Percentiles rank a stretch among this genome's conserved stretches.
Evolutionary conservation across 805 yeast genomes (phyloP).

Genomic region (Ascoidea rubescens): DNA sequence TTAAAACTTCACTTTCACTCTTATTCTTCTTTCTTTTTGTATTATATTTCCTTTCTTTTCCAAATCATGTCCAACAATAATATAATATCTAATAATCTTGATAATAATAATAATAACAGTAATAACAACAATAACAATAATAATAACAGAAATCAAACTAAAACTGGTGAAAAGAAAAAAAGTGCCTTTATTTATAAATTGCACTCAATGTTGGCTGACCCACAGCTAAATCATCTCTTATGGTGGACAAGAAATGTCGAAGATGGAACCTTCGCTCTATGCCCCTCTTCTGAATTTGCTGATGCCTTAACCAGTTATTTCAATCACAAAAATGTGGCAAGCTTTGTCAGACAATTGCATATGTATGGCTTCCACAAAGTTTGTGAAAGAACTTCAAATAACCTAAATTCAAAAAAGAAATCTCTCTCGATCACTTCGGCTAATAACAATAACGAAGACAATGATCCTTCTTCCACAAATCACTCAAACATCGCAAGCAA

Average conservation of each 20-base stretch:
- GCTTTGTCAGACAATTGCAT: constrained; percentile 86
- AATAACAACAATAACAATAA: too few relatives aligned
- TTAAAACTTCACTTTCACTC: too few relatives aligned
- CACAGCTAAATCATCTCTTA: constrained; percentile 34
- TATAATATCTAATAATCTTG: too few relatives aligned
- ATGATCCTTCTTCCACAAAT: not conserved
- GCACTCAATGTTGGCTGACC: constrained; percentile 48
- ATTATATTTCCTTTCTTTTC: too few relatives aligned
- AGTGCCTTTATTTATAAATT: constrained; percentile 54
- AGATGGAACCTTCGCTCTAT: constrained; percentile 44
- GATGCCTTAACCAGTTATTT: constrained; percentile 56
- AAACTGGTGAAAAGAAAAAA: constrained; percentile 20
- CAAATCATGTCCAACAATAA: too few relatives aligned
- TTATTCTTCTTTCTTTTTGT: too few relatives aligned
- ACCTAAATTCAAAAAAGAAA: constrained; percentile 7
- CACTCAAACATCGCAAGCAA: not conserved
- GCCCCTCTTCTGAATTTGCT: constrained; percentile 52
- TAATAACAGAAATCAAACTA: too few relatives aligned
- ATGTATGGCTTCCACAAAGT: constrained; percentile 94
- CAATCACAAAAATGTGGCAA: constrained; percentile 88
- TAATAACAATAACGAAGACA: not conserved
- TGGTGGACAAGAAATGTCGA: constrained; percentile 48
- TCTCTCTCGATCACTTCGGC: not conserved
- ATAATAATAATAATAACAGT: too few relatives aligned
- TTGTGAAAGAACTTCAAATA: constrained; percentile 21